phyloP scores from a whole-genome alignment of 2,329 filamentous ascomycete species.

The Bipolaris sorokiniana region DNA sequence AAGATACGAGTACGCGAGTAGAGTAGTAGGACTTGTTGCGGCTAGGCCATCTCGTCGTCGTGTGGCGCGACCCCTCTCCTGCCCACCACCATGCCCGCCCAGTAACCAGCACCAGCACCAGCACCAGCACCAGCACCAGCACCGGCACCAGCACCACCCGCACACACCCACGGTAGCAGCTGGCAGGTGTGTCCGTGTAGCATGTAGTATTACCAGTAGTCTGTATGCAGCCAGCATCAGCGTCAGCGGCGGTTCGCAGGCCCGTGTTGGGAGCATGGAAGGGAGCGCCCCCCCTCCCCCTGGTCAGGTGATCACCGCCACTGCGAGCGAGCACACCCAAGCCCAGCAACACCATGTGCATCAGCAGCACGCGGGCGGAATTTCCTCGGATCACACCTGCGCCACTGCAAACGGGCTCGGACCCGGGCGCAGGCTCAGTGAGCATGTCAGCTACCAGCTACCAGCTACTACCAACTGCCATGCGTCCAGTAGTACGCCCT shows the following conservation, averaged over 20 bases:
- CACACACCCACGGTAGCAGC: too few relatives aligned
- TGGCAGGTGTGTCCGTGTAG: too few relatives aligned
- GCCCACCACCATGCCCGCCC: background rate
- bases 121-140: background rate
- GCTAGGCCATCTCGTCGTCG: background rate
- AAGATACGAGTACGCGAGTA: too few relatives aligned
- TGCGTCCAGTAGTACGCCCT: background rate
- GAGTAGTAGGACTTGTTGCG: too few relatives aligned
- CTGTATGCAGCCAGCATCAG: background rate
- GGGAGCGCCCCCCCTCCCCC: too few relatives aligned
- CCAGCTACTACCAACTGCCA: constrained; percentile 3
- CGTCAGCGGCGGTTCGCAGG: constrained; percentile 16
- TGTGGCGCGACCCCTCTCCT: background rate
- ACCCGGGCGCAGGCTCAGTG: background rate
- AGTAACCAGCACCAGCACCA: too few relatives aligned
- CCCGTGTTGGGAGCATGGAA: too few relatives aligned
- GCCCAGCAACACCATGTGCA: too few relatives aligned
- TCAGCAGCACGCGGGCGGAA: background rate
- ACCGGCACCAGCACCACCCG: too few relatives aligned
- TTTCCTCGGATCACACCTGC: constrained; percentile 8
- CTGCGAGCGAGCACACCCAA: too few relatives aligned
- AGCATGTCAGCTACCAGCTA: constrained; percentile 6
- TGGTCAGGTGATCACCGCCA: too few relatives aligned
- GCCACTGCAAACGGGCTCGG: constrained; percentile 3
- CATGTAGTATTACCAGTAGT: too few relatives aligned